These are phyloP conservation scores for Suillus sp. DNA, from an alignment of 768 basidiomycete genomes.

Conservation along the genomic window DNA sequence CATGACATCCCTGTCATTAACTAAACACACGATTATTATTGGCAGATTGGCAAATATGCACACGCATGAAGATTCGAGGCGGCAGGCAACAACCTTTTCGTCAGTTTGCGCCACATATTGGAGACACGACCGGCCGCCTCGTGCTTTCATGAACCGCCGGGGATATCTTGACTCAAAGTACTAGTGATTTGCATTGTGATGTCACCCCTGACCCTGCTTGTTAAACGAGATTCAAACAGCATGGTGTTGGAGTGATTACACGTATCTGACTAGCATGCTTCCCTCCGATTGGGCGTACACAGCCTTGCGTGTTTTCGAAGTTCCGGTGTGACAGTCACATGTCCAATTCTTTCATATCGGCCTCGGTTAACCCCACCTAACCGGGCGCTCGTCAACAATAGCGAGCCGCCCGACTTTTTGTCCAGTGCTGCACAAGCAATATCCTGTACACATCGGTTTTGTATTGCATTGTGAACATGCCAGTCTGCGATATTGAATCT, in stretches of 20 bases:
- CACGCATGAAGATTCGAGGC: not conserved
- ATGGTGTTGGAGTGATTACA: too few species aligned
- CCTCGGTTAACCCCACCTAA: not conserved
- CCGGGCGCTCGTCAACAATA: not conserved
- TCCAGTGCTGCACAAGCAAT: not conserved
- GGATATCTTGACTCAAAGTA: conserved; percentile 3
- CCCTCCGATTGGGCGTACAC: conserved; percentile 22
- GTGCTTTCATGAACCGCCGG: not conserved
- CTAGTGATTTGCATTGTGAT: not conserved
- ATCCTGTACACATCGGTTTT: too few species aligned
- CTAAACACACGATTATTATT: too few species aligned
- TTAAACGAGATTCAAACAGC: conserved; percentile 12
- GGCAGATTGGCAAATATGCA: not conserved
- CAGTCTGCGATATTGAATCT: not conserved
- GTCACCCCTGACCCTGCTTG: not conserved
- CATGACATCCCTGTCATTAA: not conserved
- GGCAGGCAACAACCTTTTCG: not conserved
- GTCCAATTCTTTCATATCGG: conserved; percentile 21
- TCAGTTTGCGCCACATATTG: not conserved
- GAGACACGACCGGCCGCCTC: conserved; percentile 8
- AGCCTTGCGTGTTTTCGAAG: conserved; percentile 25
- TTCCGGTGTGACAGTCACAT: conserved; percentile 29
- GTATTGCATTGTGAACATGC: not conserved
- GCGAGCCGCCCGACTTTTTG: not conserved
- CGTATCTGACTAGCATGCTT: too few species aligned